Evolutionary conservation across 129 eudicot genomes (phyloP).

Genomic region (Saussurea involucrata): DNA sequence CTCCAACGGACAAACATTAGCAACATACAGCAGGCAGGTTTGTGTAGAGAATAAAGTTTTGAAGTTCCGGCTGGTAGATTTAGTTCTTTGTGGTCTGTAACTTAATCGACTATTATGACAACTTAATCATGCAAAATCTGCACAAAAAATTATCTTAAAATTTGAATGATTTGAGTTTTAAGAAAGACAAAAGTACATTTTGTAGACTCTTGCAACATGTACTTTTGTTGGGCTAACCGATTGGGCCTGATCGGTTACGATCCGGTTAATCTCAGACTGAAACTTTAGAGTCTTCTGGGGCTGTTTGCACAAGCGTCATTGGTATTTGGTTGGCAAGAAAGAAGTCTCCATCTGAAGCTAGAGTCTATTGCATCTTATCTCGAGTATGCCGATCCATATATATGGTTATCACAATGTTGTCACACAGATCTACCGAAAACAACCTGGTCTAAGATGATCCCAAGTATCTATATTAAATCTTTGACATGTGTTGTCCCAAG

Average conservation of each 20-base stretch:
- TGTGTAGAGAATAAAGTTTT: slow-evolving; percentile 31
- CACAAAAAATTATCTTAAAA: background rate
- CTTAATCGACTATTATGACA: background rate
- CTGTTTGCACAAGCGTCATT: background rate
- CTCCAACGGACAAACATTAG: slow-evolving; percentile 58
- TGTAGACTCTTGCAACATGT: background rate
- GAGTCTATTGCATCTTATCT: background rate
- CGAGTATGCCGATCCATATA: background rate
- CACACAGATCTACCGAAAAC: no score
- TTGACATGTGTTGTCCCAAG: background rate
- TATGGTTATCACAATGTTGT: no score
- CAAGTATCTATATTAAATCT: background rate
- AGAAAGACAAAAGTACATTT: background rate
- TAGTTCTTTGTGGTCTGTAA: slow-evolving; percentile 6
- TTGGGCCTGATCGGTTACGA: background rate
- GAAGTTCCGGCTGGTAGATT: slow-evolving; percentile 26
- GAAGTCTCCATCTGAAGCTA: background rate
- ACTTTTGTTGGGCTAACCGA: background rate
- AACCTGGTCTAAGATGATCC: no score
- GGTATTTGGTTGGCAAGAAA: background rate
- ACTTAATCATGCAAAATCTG: slow-evolving; percentile 8
- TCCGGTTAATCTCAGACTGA: background rate
- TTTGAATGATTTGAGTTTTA: background rate
- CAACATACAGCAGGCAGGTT: background rate
- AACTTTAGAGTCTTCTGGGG: no score